A percentile compares a stretch with the other conserved stretches of the same genome.
Conservation (phyloP, 2,329 filamentous ascomycete genomes). For the Phyllosticta paracitricarpa region DNA sequence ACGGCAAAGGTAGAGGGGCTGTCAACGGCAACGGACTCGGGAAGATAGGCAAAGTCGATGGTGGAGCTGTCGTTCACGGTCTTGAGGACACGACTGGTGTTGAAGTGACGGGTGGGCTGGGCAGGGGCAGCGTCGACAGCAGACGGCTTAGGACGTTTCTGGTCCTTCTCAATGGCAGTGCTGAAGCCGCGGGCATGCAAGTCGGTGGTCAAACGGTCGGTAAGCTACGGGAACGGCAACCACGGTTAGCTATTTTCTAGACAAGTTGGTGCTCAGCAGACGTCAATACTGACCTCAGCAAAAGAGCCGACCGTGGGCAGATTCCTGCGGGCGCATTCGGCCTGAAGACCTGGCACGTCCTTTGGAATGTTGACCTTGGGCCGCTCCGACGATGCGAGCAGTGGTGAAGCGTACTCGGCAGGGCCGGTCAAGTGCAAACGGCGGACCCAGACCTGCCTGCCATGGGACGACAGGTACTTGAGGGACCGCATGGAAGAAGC, state of each 20-base stretch:
- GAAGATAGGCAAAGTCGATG: constrained; percentile 54
- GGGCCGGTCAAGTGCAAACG: constrained; percentile 51
- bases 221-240: constrained; percentile 29
- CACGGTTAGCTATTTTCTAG: constrained; percentile 5
- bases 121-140: constrained; percentile 17
- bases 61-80: constrained; percentile 48
- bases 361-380: constrained; percentile 41
- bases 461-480: constrained; percentile 28
- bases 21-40: constrained; percentile 41
- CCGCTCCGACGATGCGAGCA: constrained; percentile 39
- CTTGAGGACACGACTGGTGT: constrained; percentile 49
- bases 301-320: constrained; percentile 38
- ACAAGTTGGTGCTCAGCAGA: neutral
- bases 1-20: constrained; percentile 32
- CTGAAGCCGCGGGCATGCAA: constrained; percentile 44
- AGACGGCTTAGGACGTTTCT: constrained; percentile 25
- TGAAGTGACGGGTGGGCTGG: constrained; percentile 44
- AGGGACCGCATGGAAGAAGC: constrained; percentile 33
- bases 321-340: constrained; percentile 41
- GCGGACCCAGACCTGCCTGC: constrained; percentile 29
- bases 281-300: constrained; percentile 33
- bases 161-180: constrained; percentile 42
- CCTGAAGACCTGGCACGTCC: constrained; percentile 40
- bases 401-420: constrained; percentile 43
- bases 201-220: constrained; percentile 45